Evolutionary conservation across 2,329 filamentous ascomycete species (phyloP).

Genomic region (Botrytis galanthina): DNA sequence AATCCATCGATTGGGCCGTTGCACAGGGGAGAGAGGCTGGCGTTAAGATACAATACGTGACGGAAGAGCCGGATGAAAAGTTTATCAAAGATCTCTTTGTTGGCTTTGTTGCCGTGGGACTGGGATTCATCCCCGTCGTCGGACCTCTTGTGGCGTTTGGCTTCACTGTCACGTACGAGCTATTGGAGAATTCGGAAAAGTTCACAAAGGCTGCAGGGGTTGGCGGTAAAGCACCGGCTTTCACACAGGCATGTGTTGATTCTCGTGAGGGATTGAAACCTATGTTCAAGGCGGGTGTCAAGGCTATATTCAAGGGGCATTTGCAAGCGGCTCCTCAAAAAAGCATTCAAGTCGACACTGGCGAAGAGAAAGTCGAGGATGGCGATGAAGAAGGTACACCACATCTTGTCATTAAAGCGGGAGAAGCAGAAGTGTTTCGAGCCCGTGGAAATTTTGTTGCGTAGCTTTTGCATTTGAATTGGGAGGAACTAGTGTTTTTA

Average conservation of each 20-base stretch:
- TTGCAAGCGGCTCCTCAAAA: neutral
- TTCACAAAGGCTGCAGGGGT: neutral
- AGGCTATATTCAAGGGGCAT: neutral
- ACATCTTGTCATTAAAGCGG: no score
- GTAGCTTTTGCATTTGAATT: no score
- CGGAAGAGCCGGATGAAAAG: conserved; percentile 4
- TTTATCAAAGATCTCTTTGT: neutral
- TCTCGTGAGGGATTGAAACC: conserved; percentile 3
- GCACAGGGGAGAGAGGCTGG: neutral
- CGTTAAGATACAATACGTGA: neutral
- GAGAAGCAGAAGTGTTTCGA: no score
- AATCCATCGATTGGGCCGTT: neutral
- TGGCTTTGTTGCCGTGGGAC: conserved; percentile 2
- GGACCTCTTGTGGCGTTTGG: conserved; percentile 4
- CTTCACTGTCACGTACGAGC: neutral
- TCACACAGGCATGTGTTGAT: conserved; percentile 6
- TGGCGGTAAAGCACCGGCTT: conserved; percentile 2
- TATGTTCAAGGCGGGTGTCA: no score
- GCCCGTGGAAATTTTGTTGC: no score
- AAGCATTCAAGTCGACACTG: conserved; percentile 5
- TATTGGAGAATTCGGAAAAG: conserved; percentile 4
- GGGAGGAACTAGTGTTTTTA: no score
- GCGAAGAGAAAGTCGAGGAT: neutral
- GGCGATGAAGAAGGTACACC: no score
- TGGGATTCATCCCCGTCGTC: neutral